Percentiles rank a stretch among this genome's conserved stretches.
Conservation (phyloP, 139 green algal genomes). For the Asterochloris erici region DNA sequence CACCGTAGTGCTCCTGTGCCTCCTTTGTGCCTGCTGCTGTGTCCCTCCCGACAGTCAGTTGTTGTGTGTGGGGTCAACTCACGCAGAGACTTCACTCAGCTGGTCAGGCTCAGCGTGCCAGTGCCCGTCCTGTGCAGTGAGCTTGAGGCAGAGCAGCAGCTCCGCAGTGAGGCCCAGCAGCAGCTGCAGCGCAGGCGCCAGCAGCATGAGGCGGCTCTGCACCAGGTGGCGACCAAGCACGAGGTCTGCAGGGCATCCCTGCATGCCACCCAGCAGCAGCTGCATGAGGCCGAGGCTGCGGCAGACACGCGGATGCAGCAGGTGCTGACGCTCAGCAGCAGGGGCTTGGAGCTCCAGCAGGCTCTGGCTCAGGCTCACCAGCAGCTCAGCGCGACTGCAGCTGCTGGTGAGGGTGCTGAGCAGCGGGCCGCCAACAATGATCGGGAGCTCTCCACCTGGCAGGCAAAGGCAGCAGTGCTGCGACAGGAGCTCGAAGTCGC, state of each 20-base stretch:
- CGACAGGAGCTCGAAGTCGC: neutral
- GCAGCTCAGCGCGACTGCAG: neutral
- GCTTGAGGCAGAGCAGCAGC: constrained; percentile 9
- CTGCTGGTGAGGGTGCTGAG: neutral
- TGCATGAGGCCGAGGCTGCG: constrained; percentile 4
- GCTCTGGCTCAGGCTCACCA: neutral
- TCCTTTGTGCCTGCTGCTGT: too few relatives aligned
- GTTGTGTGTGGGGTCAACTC: too few relatives aligned
- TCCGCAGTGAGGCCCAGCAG: constrained; percentile 9
- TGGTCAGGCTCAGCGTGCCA: too few relatives aligned
- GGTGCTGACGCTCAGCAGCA: neutral
- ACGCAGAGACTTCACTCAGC: too few relatives aligned
- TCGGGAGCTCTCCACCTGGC: neutral
- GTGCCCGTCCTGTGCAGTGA: neutral
- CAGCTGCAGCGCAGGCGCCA: neutral
- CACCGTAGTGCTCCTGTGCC: too few relatives aligned
- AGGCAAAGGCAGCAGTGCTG: neutral
- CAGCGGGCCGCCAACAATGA: too few relatives aligned
- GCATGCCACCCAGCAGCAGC: neutral
- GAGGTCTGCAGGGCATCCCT: constrained; percentile 1
- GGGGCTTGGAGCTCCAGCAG: neutral
- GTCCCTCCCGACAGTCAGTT: too few relatives aligned
- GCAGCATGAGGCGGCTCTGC: neutral
- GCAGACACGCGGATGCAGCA: neutral
- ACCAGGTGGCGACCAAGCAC: neutral